phyloP scores from a whole-genome alignment of 1,284 basidiomycete genomes.

The Cystobasidium slooffiae region DNA sequence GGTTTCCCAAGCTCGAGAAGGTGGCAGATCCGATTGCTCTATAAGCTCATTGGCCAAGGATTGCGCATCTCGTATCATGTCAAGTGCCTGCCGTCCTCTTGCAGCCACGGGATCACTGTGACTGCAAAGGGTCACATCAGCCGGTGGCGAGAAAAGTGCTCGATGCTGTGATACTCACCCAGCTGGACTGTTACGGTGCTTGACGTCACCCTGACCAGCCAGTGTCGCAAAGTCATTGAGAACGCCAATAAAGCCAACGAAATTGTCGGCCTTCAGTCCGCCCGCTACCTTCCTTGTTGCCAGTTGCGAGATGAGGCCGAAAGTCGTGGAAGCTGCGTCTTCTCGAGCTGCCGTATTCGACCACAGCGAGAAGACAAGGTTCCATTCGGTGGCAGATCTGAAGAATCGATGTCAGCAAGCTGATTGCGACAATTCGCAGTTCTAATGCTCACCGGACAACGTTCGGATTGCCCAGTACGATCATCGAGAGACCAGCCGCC shows the following conservation, averaged over 20 bases:
- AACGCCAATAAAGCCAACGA: constrained; percentile 75
- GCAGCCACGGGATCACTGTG: constrained; percentile 69
- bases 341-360: constrained; percentile 81
- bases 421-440: too few species aligned
- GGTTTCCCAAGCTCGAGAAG: constrained; percentile 69
- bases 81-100: constrained; percentile 79
- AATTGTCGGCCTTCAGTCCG: constrained; percentile 76
- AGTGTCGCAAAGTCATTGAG: constrained; percentile 84
- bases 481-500: constrained; percentile 76
- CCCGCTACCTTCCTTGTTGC: constrained; percentile 66
- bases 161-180: constrained; percentile 15
- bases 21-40: constrained; percentile 41
- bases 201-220: constrained; percentile 57
- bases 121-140: constrained; percentile 52
- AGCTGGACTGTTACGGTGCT: constrained; percentile 34
- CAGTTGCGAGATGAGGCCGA: constrained; percentile 72
- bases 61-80: constrained; percentile 64
- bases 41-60: constrained; percentile 51
- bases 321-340: constrained; percentile 83
- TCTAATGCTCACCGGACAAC: constrained; percentile 66
- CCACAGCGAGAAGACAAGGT: constrained; percentile 85
- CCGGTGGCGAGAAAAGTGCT: background rate
- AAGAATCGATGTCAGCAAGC: background rate
- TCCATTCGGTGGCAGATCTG: constrained; percentile 94
- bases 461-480: constrained; percentile 73